Base-by-base conservation (phyloP, 2,329 filamentous ascomycete species). In the Talaromyces verruculosus region DNA sequence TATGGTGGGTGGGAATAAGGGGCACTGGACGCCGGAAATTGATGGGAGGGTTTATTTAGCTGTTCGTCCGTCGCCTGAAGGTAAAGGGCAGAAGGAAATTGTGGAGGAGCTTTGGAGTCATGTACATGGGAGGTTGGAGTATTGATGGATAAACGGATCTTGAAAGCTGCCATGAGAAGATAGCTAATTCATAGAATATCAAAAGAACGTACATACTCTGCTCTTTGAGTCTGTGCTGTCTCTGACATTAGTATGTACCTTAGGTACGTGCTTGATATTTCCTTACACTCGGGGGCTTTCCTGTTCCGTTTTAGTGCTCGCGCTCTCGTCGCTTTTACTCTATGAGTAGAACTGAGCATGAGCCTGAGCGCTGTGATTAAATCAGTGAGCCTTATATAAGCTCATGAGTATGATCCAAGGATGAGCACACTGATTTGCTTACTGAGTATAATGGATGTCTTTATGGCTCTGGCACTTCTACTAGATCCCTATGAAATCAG, bases 1-100 rank as follows among this genome's bases (percentile, higher is more conserved):
- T 25, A 80, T 89, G 66, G 85, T 84, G 13, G 86, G 87, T 72
- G 85, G 83, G 1, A 87, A 87, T 70, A 81, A 83, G 3, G 85
- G 84, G 0, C 81, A 82, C 62, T 88, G 85, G 86, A 75, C 84
- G 53, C 81, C 84, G 5, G 77, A 72, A 59, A 75, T 89, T 6
- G 86, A 88, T 71, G 85, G 83, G 67, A 80, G 87, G 71, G 80
- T 83, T 68, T 88, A 88, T 68, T 71, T 81, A 60, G 79, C 79
- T 30, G 73, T 81, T 3, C 72, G 78, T 30, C 73, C 72, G 13
- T 74, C 76, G 7, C 72, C 76, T 15, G 65, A 67, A 30, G 70
- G 73, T 2, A 67, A 68, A 47, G 75, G 77, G 3, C 79, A 81
- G 69, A 77, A 72, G 67, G 75, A 79, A 67, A 70, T 80, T 55